Evolutionary conservation across 208 protist genomes (phyloP).

Genomic region (Leishmania tropica): DNA sequence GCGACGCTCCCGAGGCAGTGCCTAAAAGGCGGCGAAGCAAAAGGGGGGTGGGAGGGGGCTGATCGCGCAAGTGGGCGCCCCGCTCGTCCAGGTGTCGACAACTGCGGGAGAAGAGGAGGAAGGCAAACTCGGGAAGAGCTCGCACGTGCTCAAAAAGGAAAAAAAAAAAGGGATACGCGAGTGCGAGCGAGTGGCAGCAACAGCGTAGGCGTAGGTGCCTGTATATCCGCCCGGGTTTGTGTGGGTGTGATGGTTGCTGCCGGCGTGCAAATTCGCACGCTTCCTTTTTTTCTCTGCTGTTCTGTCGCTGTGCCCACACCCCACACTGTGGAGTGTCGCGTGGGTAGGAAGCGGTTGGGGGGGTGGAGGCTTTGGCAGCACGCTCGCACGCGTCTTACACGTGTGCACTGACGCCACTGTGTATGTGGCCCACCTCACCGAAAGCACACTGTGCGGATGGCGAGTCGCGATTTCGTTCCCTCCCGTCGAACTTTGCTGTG

Average conservation of each 20-base stretch:
- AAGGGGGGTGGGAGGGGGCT: neutral
- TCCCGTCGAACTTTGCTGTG: no score
- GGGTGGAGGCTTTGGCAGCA: neutral
- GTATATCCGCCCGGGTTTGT: neutral
- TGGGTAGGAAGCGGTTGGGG: neutral
- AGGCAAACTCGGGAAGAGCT: neutral
- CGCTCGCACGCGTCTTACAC: neutral
- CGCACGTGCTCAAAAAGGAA: neutral
- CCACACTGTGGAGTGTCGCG: neutral
- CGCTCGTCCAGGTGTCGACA: neutral
- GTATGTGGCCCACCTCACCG: neutral
- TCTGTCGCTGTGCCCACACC: neutral
- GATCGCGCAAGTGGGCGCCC: no score
- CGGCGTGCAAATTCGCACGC: neutral
- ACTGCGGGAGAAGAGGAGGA: neutral
- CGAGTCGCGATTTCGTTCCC: neutral
- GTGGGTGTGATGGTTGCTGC: neutral
- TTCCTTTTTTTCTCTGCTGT: neutral
- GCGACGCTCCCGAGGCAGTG: neutral
- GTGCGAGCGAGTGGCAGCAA: neutral
- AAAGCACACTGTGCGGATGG: neutral
- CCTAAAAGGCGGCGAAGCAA: neutral
- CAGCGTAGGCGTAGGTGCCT: neutral
- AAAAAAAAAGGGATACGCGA: neutral
- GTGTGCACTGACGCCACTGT: neutral